Evolutionary conservation across 306 rosid species (phyloP).

Genomic region (Cucumis melo): DNA sequence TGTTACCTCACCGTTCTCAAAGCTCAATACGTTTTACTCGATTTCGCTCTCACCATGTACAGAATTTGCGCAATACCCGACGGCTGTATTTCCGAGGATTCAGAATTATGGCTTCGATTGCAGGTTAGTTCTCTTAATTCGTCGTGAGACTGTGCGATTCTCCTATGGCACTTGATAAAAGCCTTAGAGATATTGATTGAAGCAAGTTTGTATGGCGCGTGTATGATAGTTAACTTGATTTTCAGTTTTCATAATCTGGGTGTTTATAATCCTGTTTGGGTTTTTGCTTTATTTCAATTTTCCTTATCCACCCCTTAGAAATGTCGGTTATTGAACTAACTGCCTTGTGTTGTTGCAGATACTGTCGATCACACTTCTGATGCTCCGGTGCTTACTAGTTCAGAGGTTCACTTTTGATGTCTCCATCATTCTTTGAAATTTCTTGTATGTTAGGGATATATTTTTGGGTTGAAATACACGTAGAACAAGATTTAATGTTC

Average conservation of each 20-base stretch:
- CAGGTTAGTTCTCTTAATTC: conserved; percentile 19
- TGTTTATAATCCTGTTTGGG: not conserved
- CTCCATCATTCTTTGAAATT: not conserved
- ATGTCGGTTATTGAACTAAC: not conserved
- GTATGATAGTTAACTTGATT: not conserved
- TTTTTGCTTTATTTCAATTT: not conserved
- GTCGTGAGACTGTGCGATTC: not conserved
- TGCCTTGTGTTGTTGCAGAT: conserved; percentile 23
- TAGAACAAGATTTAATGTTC: not conserved
- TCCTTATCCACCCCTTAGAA: not conserved
- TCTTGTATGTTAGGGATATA: not conserved
- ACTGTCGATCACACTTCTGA: conserved; percentile 17
- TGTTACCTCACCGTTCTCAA: not conserved
- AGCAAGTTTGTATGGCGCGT: not conserved
- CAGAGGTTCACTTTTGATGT: conserved; percentile 29
- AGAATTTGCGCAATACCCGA: conserved; percentile 6
- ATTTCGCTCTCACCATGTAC: not conserved
- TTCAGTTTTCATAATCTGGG: not conserved
- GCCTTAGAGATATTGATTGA: not conserved
- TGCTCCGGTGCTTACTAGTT: conserved; percentile 42
- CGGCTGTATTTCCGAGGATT: not conserved
- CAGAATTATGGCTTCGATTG: conserved; percentile 12
- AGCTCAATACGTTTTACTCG: conserved; percentile 1
- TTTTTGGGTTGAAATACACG: not conserved
- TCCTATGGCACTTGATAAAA: not conserved